Percentiles rank a stretch among this genome's conserved stretches.
These are phyloP conservation scores for Melanogaster broomeanus DNA, from an alignment of 768 basidiomycete species.

Conservation along the genomic window DNA sequence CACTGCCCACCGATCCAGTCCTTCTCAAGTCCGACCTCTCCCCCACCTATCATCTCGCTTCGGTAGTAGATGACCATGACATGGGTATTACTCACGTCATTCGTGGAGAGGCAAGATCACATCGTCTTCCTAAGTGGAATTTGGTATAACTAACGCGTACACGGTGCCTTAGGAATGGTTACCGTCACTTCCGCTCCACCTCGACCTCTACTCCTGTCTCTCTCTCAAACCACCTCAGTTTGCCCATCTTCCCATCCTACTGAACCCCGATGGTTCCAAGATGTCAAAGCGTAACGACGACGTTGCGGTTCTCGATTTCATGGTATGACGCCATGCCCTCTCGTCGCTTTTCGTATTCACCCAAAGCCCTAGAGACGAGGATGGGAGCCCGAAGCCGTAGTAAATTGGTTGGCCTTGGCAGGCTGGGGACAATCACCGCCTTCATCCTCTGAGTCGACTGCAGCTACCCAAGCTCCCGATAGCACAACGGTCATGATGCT, in stretches of 20 bases:
- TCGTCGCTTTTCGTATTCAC: neutral
- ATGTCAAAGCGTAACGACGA: constrained; percentile 95
- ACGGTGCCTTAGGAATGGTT: constrained; percentile 80
- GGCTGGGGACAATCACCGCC: constrained; percentile 78
- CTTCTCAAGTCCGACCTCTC: constrained; percentile 90
- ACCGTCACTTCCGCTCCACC: constrained; percentile 87
- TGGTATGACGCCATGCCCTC: constrained; percentile 47
- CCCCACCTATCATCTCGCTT: constrained; percentile 96
- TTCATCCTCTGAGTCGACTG: constrained; percentile 21
- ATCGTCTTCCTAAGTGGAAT: neutral
- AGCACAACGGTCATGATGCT: constrained; percentile 64
- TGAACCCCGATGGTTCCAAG: constrained; percentile 90
- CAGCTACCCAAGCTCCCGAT: constrained; percentile 51
- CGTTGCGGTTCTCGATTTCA: constrained; percentile 83
- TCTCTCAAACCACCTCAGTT: constrained; percentile 74
- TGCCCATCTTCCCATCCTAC: constrained; percentile 87
- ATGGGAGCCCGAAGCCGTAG: constrained; percentile 86
- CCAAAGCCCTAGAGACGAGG: constrained; percentile 60
- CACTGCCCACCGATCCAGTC: constrained; percentile 86
- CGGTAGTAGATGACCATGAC: constrained; percentile 91
- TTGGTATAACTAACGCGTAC: neutral
- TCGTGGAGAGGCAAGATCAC: constrained; percentile 75
- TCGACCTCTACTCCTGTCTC: constrained; percentile 84
- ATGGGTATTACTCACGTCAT: constrained; percentile 97
- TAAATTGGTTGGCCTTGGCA: constrained; percentile 94